Evolutionary conservation across 2,329 filamentous ascomycete genomes (phyloP), one percentile per base, ranked within the genome.

Genomic region (Sarocladium oryzae): DNA sequence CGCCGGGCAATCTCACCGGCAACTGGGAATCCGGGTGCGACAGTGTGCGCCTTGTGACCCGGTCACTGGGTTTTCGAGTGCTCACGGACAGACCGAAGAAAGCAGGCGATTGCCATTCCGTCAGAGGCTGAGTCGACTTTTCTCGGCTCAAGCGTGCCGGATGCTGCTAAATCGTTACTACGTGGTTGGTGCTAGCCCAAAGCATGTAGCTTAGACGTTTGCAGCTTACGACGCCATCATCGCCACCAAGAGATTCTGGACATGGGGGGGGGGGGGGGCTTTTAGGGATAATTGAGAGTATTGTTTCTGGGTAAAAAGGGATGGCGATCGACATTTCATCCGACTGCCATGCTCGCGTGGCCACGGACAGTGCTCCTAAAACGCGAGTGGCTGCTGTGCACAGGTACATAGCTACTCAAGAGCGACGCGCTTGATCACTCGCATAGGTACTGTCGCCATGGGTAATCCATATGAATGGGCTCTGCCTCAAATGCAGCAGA

Each of bases 91-190:
- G 6, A 41, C 37, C 37, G 18, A 41, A 41, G 7, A 20, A 41
- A 9, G 18, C 37, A n/a, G 37, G 21, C 21, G n/a, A 11, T 30
- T 28, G 18, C 23, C 21, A 24, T 26, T 11, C 6, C 21, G 40
- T 10, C 24, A 28, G 24, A 45, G 40, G 37, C 23, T 45, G 40
- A 26, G 40, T 36, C 7, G 5, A 36, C n/a, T n/a, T n/a, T 16
- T 26, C 43, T 48, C 43, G 43, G 43, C 43, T 48, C 43, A 33
- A 16, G 15, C 28, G n/a, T 48, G 43, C 43, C 43, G 43, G n/a
- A 20, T 20, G 11, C 9, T 9, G 24, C n/a, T n/a, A n/a, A n/a
- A n/a, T n/a, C n/a, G n/a, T n/a, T n/a, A n/a, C 26, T 21, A 13
- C 11, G n/a, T 21, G 28, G 4, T 23, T 48, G 15, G 9, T 18